Evolutionary conservation across 1,284 basidiomycete species (phyloP), one percentile per base, ranked within the genome.

Genomic region (Kwoniella shivajii): DNA sequence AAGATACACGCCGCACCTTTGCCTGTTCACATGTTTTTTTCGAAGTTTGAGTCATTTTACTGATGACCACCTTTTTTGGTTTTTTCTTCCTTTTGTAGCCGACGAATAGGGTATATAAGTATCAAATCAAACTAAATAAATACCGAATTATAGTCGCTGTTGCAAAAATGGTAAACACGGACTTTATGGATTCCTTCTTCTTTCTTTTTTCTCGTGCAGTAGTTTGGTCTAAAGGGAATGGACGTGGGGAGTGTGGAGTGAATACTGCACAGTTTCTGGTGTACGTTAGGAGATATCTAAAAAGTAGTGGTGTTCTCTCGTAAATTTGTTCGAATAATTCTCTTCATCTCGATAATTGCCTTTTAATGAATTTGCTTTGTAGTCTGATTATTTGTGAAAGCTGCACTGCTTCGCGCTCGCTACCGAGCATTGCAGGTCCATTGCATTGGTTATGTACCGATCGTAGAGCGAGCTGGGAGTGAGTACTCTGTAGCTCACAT

Each of bases 71-170:
- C 16, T 7, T 29, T 42, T 29, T 52, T 50, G 27, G 37, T 24
- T 7, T 24, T 42, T 37, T 36, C 27, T 39, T 36, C 34, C 11
- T 47, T 18, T 13, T 56, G 33, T 56, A 60, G 58, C 58, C 53
- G 58, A 60, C 45, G 58, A 60, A 43, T 60, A 60, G 51, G 20
- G 29, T 22, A 26, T 42, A n/a, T n/a, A n/a, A n/a, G n/a, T n/a
- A 47, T 13, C 41, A 26, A 14, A 43, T 22, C 27, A 11, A 27
- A n/a, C n/a, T n/a, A n/a, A n/a, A n/a, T n/a, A n/a, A n/a, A n/a
- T n/a, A n/a, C n/a, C n/a, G n/a, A n/a, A n/a, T n/a, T n/a, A 16
- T 39, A 18, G 37, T 39, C 14, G 37, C n/a, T 39, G 37, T 39
- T n/a, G 11, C 10, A n/a, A 14, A 30, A n/a, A n/a, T 31, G 26